Evolutionary conservation across 2,329 filamentous ascomycete genomes (phyloP), one percentile per base, ranked within the genome.

Genomic region (Pseudogymnoascus sp.): DNA sequence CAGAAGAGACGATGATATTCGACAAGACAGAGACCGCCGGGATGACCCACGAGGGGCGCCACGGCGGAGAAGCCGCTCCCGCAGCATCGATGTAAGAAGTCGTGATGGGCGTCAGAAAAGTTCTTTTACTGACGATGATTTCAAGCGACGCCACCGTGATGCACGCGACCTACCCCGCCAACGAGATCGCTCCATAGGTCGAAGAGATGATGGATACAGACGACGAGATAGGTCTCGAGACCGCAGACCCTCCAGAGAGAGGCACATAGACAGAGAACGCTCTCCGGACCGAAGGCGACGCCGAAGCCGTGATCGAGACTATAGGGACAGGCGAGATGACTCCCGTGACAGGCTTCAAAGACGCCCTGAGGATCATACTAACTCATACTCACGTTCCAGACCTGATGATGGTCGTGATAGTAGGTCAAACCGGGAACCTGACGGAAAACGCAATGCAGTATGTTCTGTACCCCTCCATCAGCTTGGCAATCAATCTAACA

Each of bases 281-380:
- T 85, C 84, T 33, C 77, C 81, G 35, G 81, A 82, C 58, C 78
- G 80, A 67, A 80, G 82, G 64, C 80, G 82, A 64, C 79, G 80
- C 62, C 78, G 84, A 72, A 87, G 87, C 74, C 84, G 87, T 69
- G 89, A 91, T 60, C 80, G 86, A 72, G 86, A 89, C 69, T 79
- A 84, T 69, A 86, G 86, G 72, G 76, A 78, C 70, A 87, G 86
- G 78, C 86, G 87, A 81, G 89, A 90, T 75, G 87, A 87, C 71
- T 90, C 86, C 73, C 83, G 83, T 74, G 87, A 90, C 71, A 82
- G 82, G 73, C 78, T 76, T 71, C 82, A 80, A 72, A 81, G 80
- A 69, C 84, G 83, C 72, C 84, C 83, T 74, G 88, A 88, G 74
- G 84, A 82, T 74, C 88, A 88, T 75, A 81, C 84, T 81, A 88